phyloP scores from a whole-genome alignment of 495 filamentous ascomycete genomes.

The Hypoxylon subgilvum region DNA sequence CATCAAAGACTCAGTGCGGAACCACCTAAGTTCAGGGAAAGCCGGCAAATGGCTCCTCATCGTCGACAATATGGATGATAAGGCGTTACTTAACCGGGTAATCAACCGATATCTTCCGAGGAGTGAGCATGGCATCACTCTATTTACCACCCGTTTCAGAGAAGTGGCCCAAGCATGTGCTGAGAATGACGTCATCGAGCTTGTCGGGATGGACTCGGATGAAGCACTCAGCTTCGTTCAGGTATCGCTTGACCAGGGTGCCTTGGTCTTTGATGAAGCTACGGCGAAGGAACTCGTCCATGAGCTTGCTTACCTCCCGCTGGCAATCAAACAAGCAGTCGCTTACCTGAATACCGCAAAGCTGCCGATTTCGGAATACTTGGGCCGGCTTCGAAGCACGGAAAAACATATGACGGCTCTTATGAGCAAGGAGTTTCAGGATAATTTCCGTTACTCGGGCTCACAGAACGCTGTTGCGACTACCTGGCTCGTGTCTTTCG shows the following conservation, averaged over 20 bases:
- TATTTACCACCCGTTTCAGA: slow-evolving; percentile 46
- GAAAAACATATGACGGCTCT: slow-evolving; percentile 50
- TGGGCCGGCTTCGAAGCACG: slow-evolving; percentile 49
- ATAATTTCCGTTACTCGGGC: slow-evolving; percentile 49
- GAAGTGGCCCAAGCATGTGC: slow-evolving; percentile 38
- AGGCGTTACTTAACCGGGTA: slow-evolving; percentile 24
- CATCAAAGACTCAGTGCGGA: slow-evolving; percentile 21
- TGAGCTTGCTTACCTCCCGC: slow-evolving; percentile 49
- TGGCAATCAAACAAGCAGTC: slow-evolving; percentile 56
- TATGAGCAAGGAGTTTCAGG: slow-evolving; percentile 58
- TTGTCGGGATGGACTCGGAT: slow-evolving; percentile 37
- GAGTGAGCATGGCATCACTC: slow-evolving; percentile 37
- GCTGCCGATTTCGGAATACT: slow-evolving; percentile 49
- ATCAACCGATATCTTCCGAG: slow-evolving; percentile 41
- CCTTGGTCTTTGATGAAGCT: slow-evolving; percentile 3
- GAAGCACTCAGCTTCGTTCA: slow-evolving; percentile 36
- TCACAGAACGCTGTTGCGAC: slow-evolving; percentile 58
- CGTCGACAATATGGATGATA: slow-evolving; percentile 46
- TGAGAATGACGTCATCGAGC: slow-evolving; percentile 32
- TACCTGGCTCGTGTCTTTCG: slow-evolving; percentile 63
- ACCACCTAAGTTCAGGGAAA: slow-evolving; percentile 18
- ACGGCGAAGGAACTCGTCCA: slow-evolving; percentile 34
- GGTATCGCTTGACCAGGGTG: slow-evolving; percentile 30
- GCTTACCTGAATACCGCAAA: slow-evolving; percentile 54
- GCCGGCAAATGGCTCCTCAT: slow-evolving; percentile 43